phyloP scores from a whole-genome alignment of 2,329 filamentous ascomycete species.

The Phaeosphaeriaceae sp. region DNA sequence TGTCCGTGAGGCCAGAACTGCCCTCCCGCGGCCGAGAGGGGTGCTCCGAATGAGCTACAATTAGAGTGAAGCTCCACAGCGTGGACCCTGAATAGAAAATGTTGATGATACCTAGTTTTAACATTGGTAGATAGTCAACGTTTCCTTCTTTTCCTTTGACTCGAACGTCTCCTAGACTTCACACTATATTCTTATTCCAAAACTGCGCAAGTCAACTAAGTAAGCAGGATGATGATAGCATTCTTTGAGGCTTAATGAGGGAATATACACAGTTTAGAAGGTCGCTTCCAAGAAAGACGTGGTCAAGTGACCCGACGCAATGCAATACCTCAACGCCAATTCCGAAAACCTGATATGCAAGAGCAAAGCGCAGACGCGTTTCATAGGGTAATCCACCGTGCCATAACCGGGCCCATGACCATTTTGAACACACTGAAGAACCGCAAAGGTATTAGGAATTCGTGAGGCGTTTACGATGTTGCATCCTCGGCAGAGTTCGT shows the following conservation, averaged over 20 bases:
- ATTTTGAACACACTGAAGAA: slow-evolving; percentile 14
- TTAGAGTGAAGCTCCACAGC: neutral
- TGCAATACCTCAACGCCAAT: slow-evolving; percentile 29
- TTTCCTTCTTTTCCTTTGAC: too few relatives aligned
- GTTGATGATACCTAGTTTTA: too few relatives aligned
- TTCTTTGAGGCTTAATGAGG: slow-evolving; percentile 16
- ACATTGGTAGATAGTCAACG: too few relatives aligned
- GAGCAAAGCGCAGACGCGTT: slow-evolving; percentile 24
- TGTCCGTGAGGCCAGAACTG: slow-evolving; percentile 9
- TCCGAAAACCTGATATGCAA: slow-evolving; percentile 26
- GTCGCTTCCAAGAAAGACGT: slow-evolving; percentile 3
- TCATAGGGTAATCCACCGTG: slow-evolving; percentile 12
- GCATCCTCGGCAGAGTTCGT: slow-evolving; percentile 83
- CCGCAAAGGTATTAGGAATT: slow-evolving; percentile 21
- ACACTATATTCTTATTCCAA: too few relatives aligned
- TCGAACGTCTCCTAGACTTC: too few relatives aligned
- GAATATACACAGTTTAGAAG: slow-evolving; percentile 11
- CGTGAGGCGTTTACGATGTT: slow-evolving; percentile 30
- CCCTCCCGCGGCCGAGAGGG: slow-evolving; percentile 33
- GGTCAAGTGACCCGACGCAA: slow-evolving; percentile 19
- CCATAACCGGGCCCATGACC: slow-evolving; percentile 16
- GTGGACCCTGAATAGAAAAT: neutral
- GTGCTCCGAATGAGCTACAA: neutral
- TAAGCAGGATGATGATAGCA: slow-evolving; percentile 3
- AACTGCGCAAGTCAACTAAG: too few relatives aligned